phyloP scores from a whole-genome alignment of 2,329 filamentous ascomycete species.

The Xenosphaeropsis pyriputrescens region DNA sequence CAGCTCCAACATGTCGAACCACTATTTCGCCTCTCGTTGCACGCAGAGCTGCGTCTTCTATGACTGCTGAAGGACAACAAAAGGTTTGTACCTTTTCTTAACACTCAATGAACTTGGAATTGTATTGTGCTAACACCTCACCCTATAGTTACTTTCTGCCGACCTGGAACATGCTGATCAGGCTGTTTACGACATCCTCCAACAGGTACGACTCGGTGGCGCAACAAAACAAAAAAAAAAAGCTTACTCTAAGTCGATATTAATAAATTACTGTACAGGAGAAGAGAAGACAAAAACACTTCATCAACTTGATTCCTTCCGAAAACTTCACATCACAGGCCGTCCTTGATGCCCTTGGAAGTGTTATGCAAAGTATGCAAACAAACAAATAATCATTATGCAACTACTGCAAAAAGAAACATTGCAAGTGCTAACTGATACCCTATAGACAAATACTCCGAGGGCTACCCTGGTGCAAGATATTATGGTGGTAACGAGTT shows the following conservation, averaged over 20 bases:
- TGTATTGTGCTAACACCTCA: slow-evolving; percentile 5
- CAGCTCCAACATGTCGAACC: slow-evolving; percentile 7
- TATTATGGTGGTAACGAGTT: slow-evolving; percentile 97
- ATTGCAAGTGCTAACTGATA: slow-evolving; percentile 20
- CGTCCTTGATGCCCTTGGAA: slow-evolving; percentile 80
- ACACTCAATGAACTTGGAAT: slow-evolving; percentile 2
- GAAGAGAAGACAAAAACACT: slow-evolving; percentile 92
- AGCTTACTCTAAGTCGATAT: not conserved
- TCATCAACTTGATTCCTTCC: slow-evolving; percentile 92
- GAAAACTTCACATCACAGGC: slow-evolving; percentile 94
- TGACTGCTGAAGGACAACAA: slow-evolving; percentile 37
- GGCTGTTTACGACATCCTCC: slow-evolving; percentile 73
- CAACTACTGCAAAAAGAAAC: slow-evolving; percentile 13
- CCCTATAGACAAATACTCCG: slow-evolving; percentile 78
- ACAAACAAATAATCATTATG: slow-evolving; percentile 1
- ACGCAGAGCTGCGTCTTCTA: slow-evolving; percentile 14
- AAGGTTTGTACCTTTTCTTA: slow-evolving; percentile 24
- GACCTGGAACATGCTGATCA: slow-evolving; percentile 77
- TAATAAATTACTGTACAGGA: slow-evolving; percentile 39
- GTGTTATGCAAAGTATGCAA: slow-evolving; percentile 78
- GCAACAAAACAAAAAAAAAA: not conserved
- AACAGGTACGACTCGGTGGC: slow-evolving; percentile 49
- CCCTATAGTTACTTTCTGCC: slow-evolving; percentile 56
- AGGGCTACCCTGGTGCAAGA: slow-evolving; percentile 89
- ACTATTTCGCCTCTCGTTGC: slow-evolving; percentile 1